Conservation (phyloP, 2,329 filamentous ascomycete species). For the Pseudopithomyces chartarum region DNA sequence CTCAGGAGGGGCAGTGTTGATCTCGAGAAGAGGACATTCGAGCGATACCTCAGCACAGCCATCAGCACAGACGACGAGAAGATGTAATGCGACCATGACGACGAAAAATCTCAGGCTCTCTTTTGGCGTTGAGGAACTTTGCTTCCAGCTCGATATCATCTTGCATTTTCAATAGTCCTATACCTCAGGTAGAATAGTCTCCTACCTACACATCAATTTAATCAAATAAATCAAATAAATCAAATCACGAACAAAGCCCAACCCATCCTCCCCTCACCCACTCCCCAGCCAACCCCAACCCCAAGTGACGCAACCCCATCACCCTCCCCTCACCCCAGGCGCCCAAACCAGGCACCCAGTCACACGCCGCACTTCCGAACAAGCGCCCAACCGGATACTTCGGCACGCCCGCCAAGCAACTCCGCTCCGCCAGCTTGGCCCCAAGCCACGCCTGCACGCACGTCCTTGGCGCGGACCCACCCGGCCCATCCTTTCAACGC, state of each 20-base stretch:
- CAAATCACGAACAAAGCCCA: no score
- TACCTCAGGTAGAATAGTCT: no score
- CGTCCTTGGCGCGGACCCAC: neutral
- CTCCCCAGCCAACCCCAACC: no score
- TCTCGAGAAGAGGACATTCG: constrained; percentile 36
- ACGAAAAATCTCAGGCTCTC: neutral
- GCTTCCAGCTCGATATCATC: neutral
- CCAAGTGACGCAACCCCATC: no score
- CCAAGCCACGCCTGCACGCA: neutral
- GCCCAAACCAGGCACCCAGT: neutral
- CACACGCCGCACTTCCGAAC: neutral
- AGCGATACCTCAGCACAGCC: constrained; percentile 39
- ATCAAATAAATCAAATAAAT: no score
- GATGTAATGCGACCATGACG: constrained; percentile 15
- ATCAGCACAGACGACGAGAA: constrained; percentile 40
- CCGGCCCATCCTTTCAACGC: neutral
- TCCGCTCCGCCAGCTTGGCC: constrained; percentile 3
- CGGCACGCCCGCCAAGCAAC: constrained; percentile 1
- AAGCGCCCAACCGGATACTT: neutral
- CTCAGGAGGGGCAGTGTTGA: constrained; percentile 35
- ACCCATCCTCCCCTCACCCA: no score
- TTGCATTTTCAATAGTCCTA: neutral
- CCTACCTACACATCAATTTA: neutral
- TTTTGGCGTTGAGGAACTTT: neutral
- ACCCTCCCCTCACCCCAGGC: neutral